Evolutionary conservation across 2,329 filamentous ascomycete species (phyloP), one percentile per base, ranked within the genome.

Genomic region (Leptoxyphium fumago): DNA sequence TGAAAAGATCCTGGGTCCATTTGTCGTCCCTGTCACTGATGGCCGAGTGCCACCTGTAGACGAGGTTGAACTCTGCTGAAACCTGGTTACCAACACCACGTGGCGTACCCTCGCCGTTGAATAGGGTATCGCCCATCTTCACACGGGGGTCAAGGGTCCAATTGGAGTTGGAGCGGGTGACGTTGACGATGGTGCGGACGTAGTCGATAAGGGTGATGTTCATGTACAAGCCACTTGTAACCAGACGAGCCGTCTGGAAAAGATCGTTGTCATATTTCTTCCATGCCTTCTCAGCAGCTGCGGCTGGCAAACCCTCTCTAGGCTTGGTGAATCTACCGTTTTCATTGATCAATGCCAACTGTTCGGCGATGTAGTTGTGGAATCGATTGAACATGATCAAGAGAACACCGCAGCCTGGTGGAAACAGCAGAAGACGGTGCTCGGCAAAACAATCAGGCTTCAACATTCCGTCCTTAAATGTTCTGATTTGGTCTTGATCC

Each of bases 141-240:
- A 62, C 55, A 3, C 66, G 60, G 9, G 67, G 67, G 48, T 70
- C 62, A 29, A 70, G 53, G 40, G 64, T 62, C 63, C 65, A 70
- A 38, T 79, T 82, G 2, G 80, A 83, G 56, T 87, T 80, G 39
- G 71, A 76, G 29, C 77, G 70, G 59, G 84, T 82, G 40, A 84
- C 64, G 52, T 84, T 84, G 56, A 85, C 67, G 52, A 87, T 84
- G 46, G 83, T 85, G 18, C 84, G 74, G 40, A 91, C 77, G 52
- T 91, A 89, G 57, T 89, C 84, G 38, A 81, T 69, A 5, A 88
- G 66, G 0, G 78, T 83, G 55, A 88, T 84, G 63, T 85, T 86
- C 59, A 85, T 82, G 60, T 85, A 88, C 21, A 88, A 59, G 1
- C 82, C 82, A 2, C 74, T 80, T 0, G 80, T 85, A 39, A 87